phyloP scores from a whole-genome alignment of 305 asterid species.

The Striga hermonthica region DNA sequence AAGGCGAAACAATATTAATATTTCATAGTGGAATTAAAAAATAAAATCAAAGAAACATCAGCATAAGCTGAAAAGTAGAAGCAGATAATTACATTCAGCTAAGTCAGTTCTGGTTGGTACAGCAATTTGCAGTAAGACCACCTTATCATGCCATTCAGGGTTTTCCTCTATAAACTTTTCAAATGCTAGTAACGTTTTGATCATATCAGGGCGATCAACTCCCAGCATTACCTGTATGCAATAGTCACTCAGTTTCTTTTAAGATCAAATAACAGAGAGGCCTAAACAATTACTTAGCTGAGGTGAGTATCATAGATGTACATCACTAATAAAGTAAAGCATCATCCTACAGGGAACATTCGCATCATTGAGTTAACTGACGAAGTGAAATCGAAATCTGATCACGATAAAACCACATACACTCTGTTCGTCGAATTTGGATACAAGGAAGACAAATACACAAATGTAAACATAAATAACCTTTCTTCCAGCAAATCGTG shows the following conservation, averaged over 20 bases:
- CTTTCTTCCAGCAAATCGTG: constrained; percentile 67
- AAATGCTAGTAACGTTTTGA: constrained; percentile 80
- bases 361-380: neutral
- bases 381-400: neutral
- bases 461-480: constrained; percentile 30
- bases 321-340: constrained; percentile 10
- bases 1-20: constrained; percentile 26
- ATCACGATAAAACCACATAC: too few relatives aligned
- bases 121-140: constrained; percentile 83
- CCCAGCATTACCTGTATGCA: constrained; percentile 71
- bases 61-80: constrained; percentile 20
- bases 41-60: constrained; percentile 3
- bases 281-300: neutral
- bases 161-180: constrained; percentile 82
- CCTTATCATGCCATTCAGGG: constrained; percentile 66
- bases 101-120: constrained; percentile 86
- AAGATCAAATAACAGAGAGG: too few relatives aligned
- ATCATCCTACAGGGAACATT: neutral
- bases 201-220: constrained; percentile 85
- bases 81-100: constrained; percentile 56
- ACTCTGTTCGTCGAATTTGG: too few relatives aligned
- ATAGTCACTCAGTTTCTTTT: constrained; percentile 2
- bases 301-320: constrained; percentile 18
- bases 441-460: too few relatives aligned
- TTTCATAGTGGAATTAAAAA: neutral